A percentile compares a stretch with the other conserved stretches of the same genome.
phyloP scores from a whole-genome alignment of 495 filamentous ascomycete genomes.

The Amphirosellinia nigrospora region DNA sequence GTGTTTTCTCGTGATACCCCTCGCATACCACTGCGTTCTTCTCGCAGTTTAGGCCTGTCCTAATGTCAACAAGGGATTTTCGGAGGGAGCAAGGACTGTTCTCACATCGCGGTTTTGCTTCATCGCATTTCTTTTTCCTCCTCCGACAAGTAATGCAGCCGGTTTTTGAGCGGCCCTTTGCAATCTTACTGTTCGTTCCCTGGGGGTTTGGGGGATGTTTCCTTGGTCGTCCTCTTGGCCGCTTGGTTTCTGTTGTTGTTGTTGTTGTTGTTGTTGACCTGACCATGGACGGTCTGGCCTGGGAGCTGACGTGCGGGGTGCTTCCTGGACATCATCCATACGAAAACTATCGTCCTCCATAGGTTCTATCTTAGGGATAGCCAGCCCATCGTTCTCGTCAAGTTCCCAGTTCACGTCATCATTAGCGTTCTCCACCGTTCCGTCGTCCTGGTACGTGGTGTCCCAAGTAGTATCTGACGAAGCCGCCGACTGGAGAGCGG shows the following conservation, averaged over 20 bases:
- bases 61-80: constrained; percentile 28
- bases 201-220: constrained; percentile 74
- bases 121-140: constrained; percentile 97
- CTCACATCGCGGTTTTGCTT: constrained; percentile 84
- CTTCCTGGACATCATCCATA: constrained; percentile 53
- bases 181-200: constrained; percentile 63
- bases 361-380: constrained; percentile 54
- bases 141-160: constrained; percentile 91
- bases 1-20: constrained; percentile 86
- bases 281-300: constrained; percentile 29
- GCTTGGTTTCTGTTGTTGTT: constrained; percentile 52
- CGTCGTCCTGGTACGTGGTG: constrained; percentile 38
- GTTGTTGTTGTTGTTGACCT: constrained; percentile 37
- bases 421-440: constrained; percentile 31
- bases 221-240: constrained; percentile 79
- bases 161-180: constrained; percentile 91
- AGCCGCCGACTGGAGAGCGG: constrained; percentile 42
- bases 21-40: constrained; percentile 94
- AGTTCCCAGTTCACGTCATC: constrained; percentile 48
- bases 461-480: constrained; percentile 47
- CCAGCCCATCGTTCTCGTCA: constrained; percentile 41
- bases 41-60: constrained; percentile 81
- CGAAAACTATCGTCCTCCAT: constrained; percentile 54
- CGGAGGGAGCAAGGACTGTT: neutral
- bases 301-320: constrained; percentile 41